Evolutionary conservation across 2,329 filamentous ascomycete genomes (phyloP).

Genomic region (Penicillium sclerotigenum): DNA sequence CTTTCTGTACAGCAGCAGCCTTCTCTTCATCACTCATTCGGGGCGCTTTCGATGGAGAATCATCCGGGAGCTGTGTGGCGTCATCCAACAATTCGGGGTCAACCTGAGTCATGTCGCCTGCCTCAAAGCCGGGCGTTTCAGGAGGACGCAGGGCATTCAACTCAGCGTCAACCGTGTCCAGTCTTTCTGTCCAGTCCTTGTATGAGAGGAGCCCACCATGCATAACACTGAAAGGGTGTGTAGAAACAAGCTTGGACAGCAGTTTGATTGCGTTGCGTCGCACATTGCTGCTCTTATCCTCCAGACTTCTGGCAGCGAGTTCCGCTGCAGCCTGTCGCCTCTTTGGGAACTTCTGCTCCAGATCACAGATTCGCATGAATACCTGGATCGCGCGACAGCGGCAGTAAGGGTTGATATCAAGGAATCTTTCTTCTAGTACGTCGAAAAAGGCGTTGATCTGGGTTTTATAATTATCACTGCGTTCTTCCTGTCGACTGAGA

Average conservation of each 20-base stretch:
- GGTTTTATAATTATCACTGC: constrained; percentile 86
- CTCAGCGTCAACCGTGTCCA: constrained; percentile 80
- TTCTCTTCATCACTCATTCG: constrained; percentile 78
- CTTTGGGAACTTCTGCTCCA: constrained; percentile 96
- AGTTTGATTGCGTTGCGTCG: constrained; percentile 92
- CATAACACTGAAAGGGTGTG: constrained; percentile 88
- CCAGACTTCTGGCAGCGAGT: constrained; percentile 79
- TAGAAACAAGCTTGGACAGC: constrained; percentile 81
- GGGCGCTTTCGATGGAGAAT: constrained; percentile 62
- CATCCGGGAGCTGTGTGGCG: constrained; percentile 70
- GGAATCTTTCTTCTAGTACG: constrained; percentile 89
- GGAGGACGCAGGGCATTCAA: constrained; percentile 75
- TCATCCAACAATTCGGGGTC: constrained; percentile 81
- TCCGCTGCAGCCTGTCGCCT: constrained; percentile 83
- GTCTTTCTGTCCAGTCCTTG: constrained; percentile 78
- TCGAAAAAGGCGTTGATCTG: constrained; percentile 98
- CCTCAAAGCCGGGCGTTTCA: constrained; percentile 68
- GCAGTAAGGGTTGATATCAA: constrained; percentile 96
- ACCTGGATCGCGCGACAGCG: constrained; percentile 89
- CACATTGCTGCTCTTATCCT: constrained; percentile 98
- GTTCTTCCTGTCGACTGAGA: constrained; percentile 85
- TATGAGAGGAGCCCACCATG: constrained; percentile 82
- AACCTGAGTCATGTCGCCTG: constrained; percentile 65
- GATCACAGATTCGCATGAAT: constrained; percentile 83
- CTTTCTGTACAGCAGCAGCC: constrained; percentile 69